A percentile compares a stretch with the other conserved stretches of the same genome.
Conservation (phyloP, 176 grass and related monocot species). For the Leersia perrieri region DNA sequence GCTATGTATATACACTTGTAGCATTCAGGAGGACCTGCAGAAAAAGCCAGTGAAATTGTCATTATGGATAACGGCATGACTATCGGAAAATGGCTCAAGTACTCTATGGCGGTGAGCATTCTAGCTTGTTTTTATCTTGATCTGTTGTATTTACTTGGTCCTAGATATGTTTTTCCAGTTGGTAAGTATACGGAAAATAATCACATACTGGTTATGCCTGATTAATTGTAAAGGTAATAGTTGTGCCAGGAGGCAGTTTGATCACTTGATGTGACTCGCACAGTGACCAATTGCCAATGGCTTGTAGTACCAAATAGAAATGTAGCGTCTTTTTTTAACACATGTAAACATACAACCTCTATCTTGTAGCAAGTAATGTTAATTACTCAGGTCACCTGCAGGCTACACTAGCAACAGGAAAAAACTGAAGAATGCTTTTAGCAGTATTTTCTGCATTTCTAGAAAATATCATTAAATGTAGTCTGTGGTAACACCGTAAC, state of each 20-base stretch:
- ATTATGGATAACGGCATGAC: constrained; percentile 86
- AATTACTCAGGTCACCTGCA: background rate
- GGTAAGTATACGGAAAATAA: background rate
- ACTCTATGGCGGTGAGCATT: constrained; percentile 62
- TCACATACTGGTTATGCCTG: background rate
- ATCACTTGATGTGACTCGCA: background rate
- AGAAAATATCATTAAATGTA: background rate
- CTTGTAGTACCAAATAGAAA: background rate
- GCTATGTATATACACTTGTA: constrained; percentile 34
- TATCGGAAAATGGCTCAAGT: constrained; percentile 75
- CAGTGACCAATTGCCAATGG: background rate
- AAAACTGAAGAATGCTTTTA: background rate
- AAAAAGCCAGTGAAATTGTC: constrained; percentile 87
- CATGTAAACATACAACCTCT: background rate
- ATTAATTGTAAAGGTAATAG: background rate
- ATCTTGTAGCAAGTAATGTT: background rate
- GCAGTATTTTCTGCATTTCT: background rate
- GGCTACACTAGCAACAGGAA: background rate
- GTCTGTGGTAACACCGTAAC: background rate
- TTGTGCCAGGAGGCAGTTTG: constrained; percentile 1
- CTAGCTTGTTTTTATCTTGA: background rate
- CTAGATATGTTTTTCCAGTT: background rate
- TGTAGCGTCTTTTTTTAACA: background rate
- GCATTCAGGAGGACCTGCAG: constrained; percentile 69
- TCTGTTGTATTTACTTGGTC: background rate